A percentile compares a stretch with the other conserved stretches of the same genome.
phyloP scores from a whole-genome alignment of 345 rosid species.

The Eucalyptus pumila region DNA sequence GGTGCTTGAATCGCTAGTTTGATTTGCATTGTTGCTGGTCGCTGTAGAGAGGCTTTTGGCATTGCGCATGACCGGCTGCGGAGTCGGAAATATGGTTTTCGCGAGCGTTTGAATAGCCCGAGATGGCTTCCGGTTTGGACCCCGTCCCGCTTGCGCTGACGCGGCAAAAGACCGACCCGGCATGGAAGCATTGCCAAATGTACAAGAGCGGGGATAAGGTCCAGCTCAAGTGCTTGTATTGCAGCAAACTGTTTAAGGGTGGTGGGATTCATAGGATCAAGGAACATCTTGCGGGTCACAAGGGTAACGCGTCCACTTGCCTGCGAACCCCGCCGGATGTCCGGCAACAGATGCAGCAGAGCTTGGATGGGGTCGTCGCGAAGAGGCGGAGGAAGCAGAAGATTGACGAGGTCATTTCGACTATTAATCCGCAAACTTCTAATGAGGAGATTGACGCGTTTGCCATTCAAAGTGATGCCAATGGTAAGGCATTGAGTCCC shows the following conservation, averaged over 20 bases:
- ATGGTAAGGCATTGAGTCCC: background rate
- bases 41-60: background rate
- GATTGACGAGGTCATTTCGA: conserved; percentile 30
- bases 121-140: conserved; percentile 41
- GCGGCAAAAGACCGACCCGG: conserved; percentile 82
- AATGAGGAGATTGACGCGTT: conserved; percentile 12
- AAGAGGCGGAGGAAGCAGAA: conserved; percentile 66
- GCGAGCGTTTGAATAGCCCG: background rate
- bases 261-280: conserved; percentile 96
- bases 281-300: conserved; percentile 87
- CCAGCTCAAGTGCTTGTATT: conserved; percentile 72
- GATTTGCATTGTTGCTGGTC: background rate
- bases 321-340: conserved; percentile 55
- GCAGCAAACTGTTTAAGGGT: conserved; percentile 75
- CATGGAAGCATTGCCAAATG: conserved; percentile 89
- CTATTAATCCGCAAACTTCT: conserved; percentile 16
- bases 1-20: background rate
- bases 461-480: conserved; percentile 16
- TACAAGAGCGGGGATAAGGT: conserved; percentile 61
- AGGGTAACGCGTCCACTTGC: conserved; percentile 82
- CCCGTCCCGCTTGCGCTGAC: conserved; percentile 55
- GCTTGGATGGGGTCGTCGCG: conserved; percentile 58
- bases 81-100: background rate
- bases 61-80: background rate
- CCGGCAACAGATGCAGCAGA: conserved; percentile 41